Base-by-base conservation (phyloP, 1,139 yeast species). In the Kurtzmaniella natalensis region DNA sequence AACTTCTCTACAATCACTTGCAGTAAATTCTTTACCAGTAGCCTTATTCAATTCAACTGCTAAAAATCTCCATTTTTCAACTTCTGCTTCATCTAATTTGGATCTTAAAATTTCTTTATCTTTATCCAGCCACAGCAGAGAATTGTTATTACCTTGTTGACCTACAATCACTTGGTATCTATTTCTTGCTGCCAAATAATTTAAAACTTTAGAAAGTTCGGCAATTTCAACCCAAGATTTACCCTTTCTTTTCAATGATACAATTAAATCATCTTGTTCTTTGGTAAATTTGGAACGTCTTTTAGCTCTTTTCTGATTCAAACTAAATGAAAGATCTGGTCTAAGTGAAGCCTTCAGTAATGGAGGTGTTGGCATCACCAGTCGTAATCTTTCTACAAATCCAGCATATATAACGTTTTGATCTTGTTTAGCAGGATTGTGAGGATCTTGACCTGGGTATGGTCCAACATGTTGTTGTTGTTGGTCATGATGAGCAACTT, bases 141-240 rank as follows among this genome's bases (percentile, higher is more conserved):
- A 70, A 17, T 84, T 83, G 34, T 67, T 66, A 43, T 84, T 82
- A 3, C 94, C 92, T 47, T 83, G 94, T 52, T 83, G 94, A 2
- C 94, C 94, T 39, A 83, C 82, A 35, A 83, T 68, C 5, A 83
- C 94, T 51, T 83, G 94, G 50, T 83, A 83, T 40, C 94, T 59
- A 51, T 83, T 83, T 38, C 94, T 60, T 0, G 89, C 92, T 0
- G 92, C 87, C 30, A 83, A 59, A 42, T 78, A 79, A 31, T 80
- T 73, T 8, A 81, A 84, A 22, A 83, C 82, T 8, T 75, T 72
- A 2, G 86, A 72, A 3, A 70, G 62, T 38, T 78, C 79, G 0
- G 89, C 88, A 33, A 83, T 83, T 43, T 81, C 87, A 6, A 74
- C 78, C 94, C 94, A 83, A 3, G 76, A 61, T 43, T 73, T 74